A percentile compares a stretch with the other conserved stretches of the same genome.
Evolutionary conservation across 202 grass and related monocot genomes (phyloP).

Genomic region (Miscanthus sacchariflorus): DNA sequence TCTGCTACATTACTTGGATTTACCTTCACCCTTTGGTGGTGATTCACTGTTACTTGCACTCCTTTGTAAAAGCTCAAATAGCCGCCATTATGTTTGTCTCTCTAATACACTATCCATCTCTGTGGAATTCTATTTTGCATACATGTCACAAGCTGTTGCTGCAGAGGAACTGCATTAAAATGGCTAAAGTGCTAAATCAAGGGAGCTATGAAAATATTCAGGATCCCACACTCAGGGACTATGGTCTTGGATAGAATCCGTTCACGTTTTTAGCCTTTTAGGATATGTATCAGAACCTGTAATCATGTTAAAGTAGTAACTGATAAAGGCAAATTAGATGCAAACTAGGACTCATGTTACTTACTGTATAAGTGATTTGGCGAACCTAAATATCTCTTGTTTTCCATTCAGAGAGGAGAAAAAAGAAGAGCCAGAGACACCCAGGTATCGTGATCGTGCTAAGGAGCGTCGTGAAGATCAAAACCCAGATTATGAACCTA

Average conservation of each 20-base stretch:
- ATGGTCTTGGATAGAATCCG: neutral
- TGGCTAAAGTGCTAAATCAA: neutral
- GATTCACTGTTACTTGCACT: slow-evolving; percentile 14
- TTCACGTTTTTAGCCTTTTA: neutral
- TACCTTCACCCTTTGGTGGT: neutral
- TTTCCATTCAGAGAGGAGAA: slow-evolving; percentile 82
- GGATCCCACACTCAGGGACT: neutral
- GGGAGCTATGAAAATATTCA: neutral
- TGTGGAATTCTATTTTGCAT: neutral
- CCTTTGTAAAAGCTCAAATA: neutral
- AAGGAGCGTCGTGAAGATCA: slow-evolving; percentile 99
- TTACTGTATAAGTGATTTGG: neutral
- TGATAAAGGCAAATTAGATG: neutral
- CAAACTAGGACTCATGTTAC: neutral
- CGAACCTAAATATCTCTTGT: neutral
- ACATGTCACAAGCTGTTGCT: neutral
- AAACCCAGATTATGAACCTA: slow-evolving; percentile 98
- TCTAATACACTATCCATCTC: neutral
- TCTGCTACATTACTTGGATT: neutral
- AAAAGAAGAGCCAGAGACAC: slow-evolving; percentile 82
- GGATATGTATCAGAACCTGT: neutral
- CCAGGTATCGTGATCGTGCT: slow-evolving; percentile 92
- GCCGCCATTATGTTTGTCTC: neutral
- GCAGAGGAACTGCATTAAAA: neutral
- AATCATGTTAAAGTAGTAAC: slow-evolving; percentile 23